Evolutionary conservation across 139 green algal species (phyloP), one percentile per base, ranked within the genome.

Genomic region (Micractinium conductrix): DNA sequence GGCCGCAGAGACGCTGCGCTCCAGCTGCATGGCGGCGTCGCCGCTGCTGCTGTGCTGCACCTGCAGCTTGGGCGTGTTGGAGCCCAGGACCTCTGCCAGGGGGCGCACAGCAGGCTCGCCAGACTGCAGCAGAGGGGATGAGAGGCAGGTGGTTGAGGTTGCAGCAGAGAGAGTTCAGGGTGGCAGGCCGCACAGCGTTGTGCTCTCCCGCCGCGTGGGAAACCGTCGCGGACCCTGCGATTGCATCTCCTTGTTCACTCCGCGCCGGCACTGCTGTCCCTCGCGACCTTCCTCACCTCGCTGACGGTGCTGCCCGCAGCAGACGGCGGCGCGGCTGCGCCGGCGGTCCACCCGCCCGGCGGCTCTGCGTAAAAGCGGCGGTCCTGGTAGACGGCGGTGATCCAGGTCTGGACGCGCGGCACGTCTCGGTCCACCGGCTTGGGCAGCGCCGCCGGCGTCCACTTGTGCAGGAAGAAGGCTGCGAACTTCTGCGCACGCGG

Each of bases 391-490:
- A 86, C 81, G 5, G 58, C 58, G 28, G 44, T 17, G 33, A 93
- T 93, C 85, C 87, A 93, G 42, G 87, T 78, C 22, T 84, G 53
- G 10, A 91, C 80, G 40, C 85, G 87, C 19, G 35, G 71, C 14
- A 71, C 37, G 4, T 73, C 85, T n/a, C 89, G 85, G 43, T 92
- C 87, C 38, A 78, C 68, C 12, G 90, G 90, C 43, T 80, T 87
- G 44, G 82, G 76, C 45, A 91, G 48, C 42, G 84, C 74, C 17
- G 33, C 44, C 2, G 85, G 44, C 28, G 33, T 79, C 90, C 89
- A 93, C 70, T 89, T 92, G 65, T 86, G 68, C 63, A 91, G 74
- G 40, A 86, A 91, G 38, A 28, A 73, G 33, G 73, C 74, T 17
- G 76, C 71, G 84, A 83, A 88, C 42, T 70, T 69, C 88, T 91